Base-by-base conservation (phyloP, 495 filamentous ascomycete species). In the Cudoniella acicularis region DNA sequence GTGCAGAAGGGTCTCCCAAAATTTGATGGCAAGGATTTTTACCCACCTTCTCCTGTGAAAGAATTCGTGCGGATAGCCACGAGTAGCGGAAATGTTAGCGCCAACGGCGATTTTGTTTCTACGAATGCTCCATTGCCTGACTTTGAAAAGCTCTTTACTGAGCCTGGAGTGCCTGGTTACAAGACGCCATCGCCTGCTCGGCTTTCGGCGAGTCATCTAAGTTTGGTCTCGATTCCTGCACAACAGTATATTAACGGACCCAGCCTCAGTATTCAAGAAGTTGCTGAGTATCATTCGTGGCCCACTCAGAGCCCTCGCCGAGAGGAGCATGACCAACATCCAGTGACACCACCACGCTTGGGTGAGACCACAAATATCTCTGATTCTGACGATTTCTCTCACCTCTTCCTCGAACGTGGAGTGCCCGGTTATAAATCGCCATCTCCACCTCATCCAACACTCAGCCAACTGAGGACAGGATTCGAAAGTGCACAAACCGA, bases 1-100 rank as follows among this genome's bases (percentile, higher is more conserved):
- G 66, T 67, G 20, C 67, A 70, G 40, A 65, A 62, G n/a, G 77
- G 79, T 13, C 62, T 83, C 17, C 80, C 80, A 27, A 82, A 79
- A 62, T 83, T 75, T 52, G 79, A 83, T 51, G 80, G 80, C 1
- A 79, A 79, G 64, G 73, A 82, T 56, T 83, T 83, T 64, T 82
- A 82, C 56, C 78, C 77, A 2, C 67, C 79, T 2, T 82, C 80
- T 1, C 77, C 79, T 0, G 60, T 66, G 51, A 81, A 78, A 63
- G 62, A 69, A 23, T 52, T 27, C 20, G 42, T 45, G 1, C 41
- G 24, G 17, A 21, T 47, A 10, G 48, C 22, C 16, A 2, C 2
- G 10, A 16, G 27, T 25, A 26, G 20, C 22, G 11, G 2, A 24
- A 22, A 26, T 8, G 9, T 20, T 18, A 49, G 3, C 23, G n/a